These are phyloP conservation scores for Chlorella sp. DNA, from an alignment of 139 green algal genomes.

Conservation along the genomic window DNA sequence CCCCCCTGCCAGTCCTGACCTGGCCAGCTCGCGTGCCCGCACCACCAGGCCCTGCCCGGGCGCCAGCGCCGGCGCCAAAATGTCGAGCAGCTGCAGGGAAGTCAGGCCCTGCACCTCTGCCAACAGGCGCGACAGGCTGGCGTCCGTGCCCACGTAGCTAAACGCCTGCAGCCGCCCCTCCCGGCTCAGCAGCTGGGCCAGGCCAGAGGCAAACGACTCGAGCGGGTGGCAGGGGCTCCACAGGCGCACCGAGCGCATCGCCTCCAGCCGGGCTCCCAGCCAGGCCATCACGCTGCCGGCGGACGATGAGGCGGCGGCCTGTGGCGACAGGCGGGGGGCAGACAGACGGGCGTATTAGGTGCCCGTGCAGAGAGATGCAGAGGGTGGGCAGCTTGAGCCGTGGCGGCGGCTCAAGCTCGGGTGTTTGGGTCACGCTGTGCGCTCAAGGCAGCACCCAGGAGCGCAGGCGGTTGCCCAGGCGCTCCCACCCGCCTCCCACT, in stretches of 20 bases:
- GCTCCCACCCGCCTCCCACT: not conserved
- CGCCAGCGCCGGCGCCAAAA: conserved; percentile 17
- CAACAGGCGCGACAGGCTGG: conserved; percentile 11
- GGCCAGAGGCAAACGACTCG: conserved; percentile 21
- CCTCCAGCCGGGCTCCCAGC: conserved; percentile 27
- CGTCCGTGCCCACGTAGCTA: conserved; percentile 15
- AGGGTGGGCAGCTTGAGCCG: too few relatives aligned
- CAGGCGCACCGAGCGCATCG: conserved; percentile 26
- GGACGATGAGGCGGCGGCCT: conserved; percentile 4
- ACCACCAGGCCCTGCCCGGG: conserved; percentile 11
- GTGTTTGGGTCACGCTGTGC: too few relatives aligned
- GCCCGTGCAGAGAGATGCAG: too few relatives aligned
- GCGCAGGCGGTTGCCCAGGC: too few relatives aligned
- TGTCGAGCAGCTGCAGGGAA: conserved; percentile 31
- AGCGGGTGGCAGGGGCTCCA: conserved; percentile 34
- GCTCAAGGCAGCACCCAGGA: too few relatives aligned
- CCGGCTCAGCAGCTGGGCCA: conserved; percentile 27
- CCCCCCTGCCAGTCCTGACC: not conserved
- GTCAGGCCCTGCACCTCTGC: conserved; percentile 18
- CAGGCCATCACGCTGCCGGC: conserved; percentile 1
- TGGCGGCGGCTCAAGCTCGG: too few relatives aligned
- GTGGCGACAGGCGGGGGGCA: too few relatives aligned
- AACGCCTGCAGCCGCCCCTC: conserved; percentile 27
- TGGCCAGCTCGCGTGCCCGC: conserved; percentile 15
- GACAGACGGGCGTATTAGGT: too few relatives aligned